phyloP scores from a whole-genome alignment of 2,329 filamentous ascomycete species.

The Rhinocladiella similis region DNA sequence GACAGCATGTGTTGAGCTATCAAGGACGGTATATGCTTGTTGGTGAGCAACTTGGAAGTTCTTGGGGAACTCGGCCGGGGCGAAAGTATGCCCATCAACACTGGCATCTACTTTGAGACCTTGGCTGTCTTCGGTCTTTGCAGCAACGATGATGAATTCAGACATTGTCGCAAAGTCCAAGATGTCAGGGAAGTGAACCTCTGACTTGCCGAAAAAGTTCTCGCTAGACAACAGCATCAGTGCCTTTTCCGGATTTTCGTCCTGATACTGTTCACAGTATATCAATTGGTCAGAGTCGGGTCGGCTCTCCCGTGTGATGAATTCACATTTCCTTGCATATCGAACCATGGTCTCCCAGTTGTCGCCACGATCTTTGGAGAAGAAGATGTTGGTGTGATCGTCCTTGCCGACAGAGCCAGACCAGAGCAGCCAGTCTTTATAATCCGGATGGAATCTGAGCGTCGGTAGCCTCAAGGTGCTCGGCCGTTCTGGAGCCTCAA shows the following conservation, averaged over 20 bases:
- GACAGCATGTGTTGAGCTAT: constrained; percentile 90
- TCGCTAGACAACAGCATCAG: constrained; percentile 74
- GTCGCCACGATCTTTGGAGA: constrained; percentile 74
- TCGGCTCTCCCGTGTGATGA: constrained; percentile 67
- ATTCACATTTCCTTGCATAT: constrained; percentile 80
- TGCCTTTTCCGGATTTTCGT: constrained; percentile 63
- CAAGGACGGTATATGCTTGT: constrained; percentile 85
- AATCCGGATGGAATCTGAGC: constrained; percentile 77
- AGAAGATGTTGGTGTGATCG: constrained; percentile 74
- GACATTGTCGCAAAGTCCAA: constrained; percentile 91
- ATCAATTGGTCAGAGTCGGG: constrained; percentile 53
- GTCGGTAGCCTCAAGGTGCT: constrained; percentile 53
- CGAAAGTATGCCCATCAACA: constrained; percentile 80
- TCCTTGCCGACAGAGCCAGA: constrained; percentile 63
- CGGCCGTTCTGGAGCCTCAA: constrained; percentile 67
- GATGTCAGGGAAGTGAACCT: constrained; percentile 67
- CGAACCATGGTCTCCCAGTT: constrained; percentile 75
- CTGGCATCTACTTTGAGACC: constrained; percentile 78
- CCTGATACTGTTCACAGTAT: constrained; percentile 63
- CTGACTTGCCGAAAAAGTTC: constrained; percentile 70
- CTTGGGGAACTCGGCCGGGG: constrained; percentile 78
- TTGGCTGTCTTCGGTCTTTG: constrained; percentile 60
- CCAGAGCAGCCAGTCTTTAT: constrained; percentile 92
- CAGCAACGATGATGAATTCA: constrained; percentile 87
- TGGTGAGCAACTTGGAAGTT: constrained; percentile 79